A percentile compares a stretch with the other conserved stretches of the same genome.
These are phyloP conservation scores for Pseudocercospora vitis DNA, from an alignment of 2,329 filamentous ascomycete genomes.

Conservation along the genomic window DNA sequence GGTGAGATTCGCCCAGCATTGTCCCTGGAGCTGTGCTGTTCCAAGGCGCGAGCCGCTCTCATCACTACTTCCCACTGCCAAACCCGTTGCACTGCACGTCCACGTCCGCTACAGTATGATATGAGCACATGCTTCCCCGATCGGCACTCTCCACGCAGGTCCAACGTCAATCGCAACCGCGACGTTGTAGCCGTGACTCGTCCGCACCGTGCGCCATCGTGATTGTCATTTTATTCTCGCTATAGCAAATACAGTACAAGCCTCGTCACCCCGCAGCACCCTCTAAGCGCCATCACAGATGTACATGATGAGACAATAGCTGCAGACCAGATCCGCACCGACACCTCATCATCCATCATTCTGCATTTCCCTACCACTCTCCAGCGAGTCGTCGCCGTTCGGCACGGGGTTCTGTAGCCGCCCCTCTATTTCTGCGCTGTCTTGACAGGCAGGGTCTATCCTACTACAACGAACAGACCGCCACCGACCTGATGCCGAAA, in stretches of 20 bases:
- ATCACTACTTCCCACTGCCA: neutral
- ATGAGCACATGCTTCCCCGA: slow-evolving; percentile 6
- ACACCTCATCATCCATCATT: too few relatives aligned
- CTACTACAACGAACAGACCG: neutral
- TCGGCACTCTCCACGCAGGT: neutral
- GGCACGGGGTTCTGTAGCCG: too few relatives aligned
- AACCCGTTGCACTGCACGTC: slow-evolving; percentile 10
- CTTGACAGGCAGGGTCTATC: slow-evolving; percentile 3
- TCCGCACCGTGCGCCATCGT: neutral
- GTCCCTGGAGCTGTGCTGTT: neutral
- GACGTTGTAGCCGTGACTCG: neutral
- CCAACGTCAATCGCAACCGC: slow-evolving; percentile 4
- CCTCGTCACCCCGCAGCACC: neutral
- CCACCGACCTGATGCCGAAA: slow-evolving; percentile 2
- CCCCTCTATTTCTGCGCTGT: slow-evolving; percentile 9
- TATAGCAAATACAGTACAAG: neutral
- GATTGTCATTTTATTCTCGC: neutral
- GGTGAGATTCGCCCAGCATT: slow-evolving; percentile 5
- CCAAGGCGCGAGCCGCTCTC: slow-evolving; percentile 2
- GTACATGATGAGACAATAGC: neutral
- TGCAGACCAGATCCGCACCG: neutral
- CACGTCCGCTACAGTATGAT: slow-evolving; percentile 12
- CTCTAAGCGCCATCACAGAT: too few relatives aligned
- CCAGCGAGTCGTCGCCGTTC: too few relatives aligned
- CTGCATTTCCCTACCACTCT: too few relatives aligned